Evolutionary conservation across 2,329 filamentous ascomycete genomes (phyloP).

Genomic region (Ramichloridium luteum): DNA sequence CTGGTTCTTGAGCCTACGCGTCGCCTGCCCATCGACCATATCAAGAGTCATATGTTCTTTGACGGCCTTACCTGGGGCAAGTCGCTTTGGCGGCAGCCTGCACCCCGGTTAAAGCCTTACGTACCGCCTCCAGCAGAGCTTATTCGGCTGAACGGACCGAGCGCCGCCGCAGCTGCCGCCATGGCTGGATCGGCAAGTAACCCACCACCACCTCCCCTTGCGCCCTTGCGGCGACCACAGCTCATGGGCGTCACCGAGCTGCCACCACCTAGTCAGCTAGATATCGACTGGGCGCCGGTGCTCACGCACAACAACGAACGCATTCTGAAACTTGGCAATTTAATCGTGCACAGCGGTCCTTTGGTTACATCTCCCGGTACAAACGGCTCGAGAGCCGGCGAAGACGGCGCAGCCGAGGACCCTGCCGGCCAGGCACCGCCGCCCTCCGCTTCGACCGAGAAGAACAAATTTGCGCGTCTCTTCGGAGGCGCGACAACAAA

Average conservation of each 20-base stretch:
- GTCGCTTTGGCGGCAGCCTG: slow-evolving; percentile 76
- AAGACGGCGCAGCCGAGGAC: no score
- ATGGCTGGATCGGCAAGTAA: slow-evolving; percentile 3
- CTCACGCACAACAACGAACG: slow-evolving; percentile 82
- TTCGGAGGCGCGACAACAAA: slow-evolving; percentile 80
- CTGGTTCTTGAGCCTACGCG: slow-evolving; percentile 78
- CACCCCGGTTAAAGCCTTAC: slow-evolving; percentile 75
- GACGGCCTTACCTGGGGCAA: slow-evolving; percentile 76
- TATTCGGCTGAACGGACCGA: slow-evolving; percentile 20
- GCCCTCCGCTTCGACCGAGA: slow-evolving; percentile 39
- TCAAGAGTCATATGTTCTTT: slow-evolving; percentile 94
- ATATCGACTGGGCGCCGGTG: slow-evolving; percentile 97
- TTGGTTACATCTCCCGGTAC: slow-evolving; percentile 65
- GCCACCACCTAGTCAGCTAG: slow-evolving; percentile 87
- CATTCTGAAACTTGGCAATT: slow-evolving; percentile 85
- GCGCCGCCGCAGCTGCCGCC: slow-evolving; percentile 21
- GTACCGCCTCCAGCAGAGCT: slow-evolving; percentile 45
- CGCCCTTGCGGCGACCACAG: slow-evolving; percentile 42
- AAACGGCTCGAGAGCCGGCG: slow-evolving; percentile 52
- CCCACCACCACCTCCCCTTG: slow-evolving; percentile 6
- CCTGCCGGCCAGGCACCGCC: no score
- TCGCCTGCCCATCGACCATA: slow-evolving; percentile 83
- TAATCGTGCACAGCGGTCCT: slow-evolving; percentile 54
- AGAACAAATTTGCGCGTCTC: slow-evolving; percentile 80
- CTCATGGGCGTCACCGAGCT: slow-evolving; percentile 84